Base-by-base conservation (phyloP, 805 yeast species). In the Saccharomyces cerevisiae region DNA sequence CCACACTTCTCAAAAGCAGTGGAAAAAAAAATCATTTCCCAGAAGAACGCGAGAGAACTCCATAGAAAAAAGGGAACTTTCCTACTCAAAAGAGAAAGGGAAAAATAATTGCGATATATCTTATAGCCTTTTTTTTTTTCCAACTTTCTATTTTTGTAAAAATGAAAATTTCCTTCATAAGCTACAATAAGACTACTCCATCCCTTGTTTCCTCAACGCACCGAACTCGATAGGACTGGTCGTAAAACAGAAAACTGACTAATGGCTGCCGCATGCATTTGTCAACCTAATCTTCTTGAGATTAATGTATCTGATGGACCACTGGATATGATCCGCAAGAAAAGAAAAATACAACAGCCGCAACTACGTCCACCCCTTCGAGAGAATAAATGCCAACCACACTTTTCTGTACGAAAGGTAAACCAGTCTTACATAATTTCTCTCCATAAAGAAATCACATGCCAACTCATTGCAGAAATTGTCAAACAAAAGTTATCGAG, bases 401-500 rank as follows among this genome's bases (percentile, higher is more conserved):
- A 36, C 4, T 17, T 36, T 9, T 36, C 22, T 36, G 8, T 36
- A 17, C 43, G 43, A 8, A 36, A 17, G 24, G 6, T 36, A 17
- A 36, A 36, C 9, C 43, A 36, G 24, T 58, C 57, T n/a, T 58
- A 55, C 50, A 53, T 56, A 6, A 48, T 62, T 6, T 57, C 61
- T 22, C 41, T 62, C 6, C 55, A 53, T 53, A 62, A 55, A 43
- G 47, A 32, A 28, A 53, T 61, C 9, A 55, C 61, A 21, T 55
- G 54, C 17, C 60, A 56, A 28, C 59, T 53, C 59, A 58, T 63
- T 57, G 59, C 53, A 21, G 41, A 58, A 2, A 57, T 54, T 8
- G 52, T 64, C 22, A 50, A 55, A 46, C n/a, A 51, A 9, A 51
- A 56, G 22, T 17, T 61, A 9, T 27, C 48, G 14, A 49, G 50